These are phyloP conservation scores for Aspergillus ochraceus DNA, from an alignment of 2,329 filamentous ascomycete genomes.

Conservation along the genomic window DNA sequence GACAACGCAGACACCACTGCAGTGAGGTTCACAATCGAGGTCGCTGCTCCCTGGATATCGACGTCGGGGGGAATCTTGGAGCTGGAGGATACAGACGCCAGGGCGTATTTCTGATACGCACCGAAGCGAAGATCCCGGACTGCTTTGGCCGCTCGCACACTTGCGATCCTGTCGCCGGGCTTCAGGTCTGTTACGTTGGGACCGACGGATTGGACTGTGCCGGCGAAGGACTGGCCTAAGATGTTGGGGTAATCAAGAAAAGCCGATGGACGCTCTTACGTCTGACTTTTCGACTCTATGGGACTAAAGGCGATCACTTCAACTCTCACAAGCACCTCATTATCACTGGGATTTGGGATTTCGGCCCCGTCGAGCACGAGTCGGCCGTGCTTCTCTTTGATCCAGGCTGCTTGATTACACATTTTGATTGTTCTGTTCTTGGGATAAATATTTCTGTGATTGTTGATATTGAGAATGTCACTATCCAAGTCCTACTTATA, in stretches of 20 bases:
- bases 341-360: neutral
- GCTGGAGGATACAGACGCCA: conserved; percentile 7
- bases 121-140: conserved; percentile 16
- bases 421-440: neutral
- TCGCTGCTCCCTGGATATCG: conserved; percentile 9
- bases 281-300: conserved; percentile 20
- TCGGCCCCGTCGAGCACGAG: neutral
- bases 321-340: conserved; percentile 14
- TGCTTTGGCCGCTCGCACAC: conserved; percentile 6
- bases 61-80: conserved; percentile 6
- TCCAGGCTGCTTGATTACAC: conserved; percentile 2
- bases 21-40: conserved; percentile 19
- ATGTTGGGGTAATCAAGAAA: conserved; percentile 12
- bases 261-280: conserved; percentile 3
- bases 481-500: too few relatives aligned
- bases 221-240: conserved; percentile 17
- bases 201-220: conserved; percentile 16
- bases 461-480: too few relatives aligned
- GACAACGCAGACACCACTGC: conserved; percentile 17
- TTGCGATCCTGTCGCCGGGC: conserved; percentile 16
- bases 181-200: conserved; percentile 10
- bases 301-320: conserved; percentile 18
- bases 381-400: neutral
- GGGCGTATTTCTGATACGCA: conserved; percentile 20
- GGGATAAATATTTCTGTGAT: too few relatives aligned